Conservation (phyloP, 2,329 filamentous ascomycete species). For the Colletotrichum sp. region DNA sequence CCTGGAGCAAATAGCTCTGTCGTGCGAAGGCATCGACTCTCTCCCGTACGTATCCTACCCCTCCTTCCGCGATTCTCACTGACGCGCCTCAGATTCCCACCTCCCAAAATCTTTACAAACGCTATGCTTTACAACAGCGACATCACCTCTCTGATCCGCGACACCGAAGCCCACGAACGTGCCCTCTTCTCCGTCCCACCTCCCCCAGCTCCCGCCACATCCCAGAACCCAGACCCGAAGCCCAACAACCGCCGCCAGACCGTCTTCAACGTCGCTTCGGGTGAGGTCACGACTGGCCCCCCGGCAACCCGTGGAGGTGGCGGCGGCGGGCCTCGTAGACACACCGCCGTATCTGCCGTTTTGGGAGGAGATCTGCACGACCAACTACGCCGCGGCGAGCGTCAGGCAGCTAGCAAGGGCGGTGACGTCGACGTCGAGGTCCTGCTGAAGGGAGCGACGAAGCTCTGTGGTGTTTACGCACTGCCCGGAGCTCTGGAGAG, state of each 20-base stretch:
- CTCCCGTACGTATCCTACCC: conserved; percentile 63
- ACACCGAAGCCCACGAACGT: conserved; percentile 93
- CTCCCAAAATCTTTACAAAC: conserved; percentile 94
- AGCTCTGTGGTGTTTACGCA: conserved; percentile 86
- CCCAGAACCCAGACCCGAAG: conserved; percentile 45
- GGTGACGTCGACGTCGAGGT: conserved; percentile 88
- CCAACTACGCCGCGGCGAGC: conserved; percentile 67
- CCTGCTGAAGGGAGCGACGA: conserved; percentile 85
- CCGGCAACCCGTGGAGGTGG: background rate
- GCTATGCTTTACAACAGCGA: conserved; percentile 87
- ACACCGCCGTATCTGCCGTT: conserved; percentile 88
- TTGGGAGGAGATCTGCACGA: conserved; percentile 87
- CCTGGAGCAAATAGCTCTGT: conserved; percentile 78
- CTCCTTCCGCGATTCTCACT: conserved; percentile 20
- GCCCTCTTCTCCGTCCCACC: conserved; percentile 92
- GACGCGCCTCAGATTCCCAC: conserved; percentile 70
- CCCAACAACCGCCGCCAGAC: conserved; percentile 62
- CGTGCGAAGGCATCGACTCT: conserved; percentile 77
- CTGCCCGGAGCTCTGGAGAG: conserved; percentile 79
- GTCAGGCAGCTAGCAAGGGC: conserved; percentile 50
- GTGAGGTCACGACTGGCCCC: conserved; percentile 65
- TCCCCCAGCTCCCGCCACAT: conserved; percentile 51
- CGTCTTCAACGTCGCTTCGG: conserved; percentile 69
- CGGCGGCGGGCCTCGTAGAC: conserved; percentile 61
- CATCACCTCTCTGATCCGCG: conserved; percentile 92